phyloP scores from a whole-genome alignment of 768 basidiomycete species.

The Clathrus columnatus region DNA sequence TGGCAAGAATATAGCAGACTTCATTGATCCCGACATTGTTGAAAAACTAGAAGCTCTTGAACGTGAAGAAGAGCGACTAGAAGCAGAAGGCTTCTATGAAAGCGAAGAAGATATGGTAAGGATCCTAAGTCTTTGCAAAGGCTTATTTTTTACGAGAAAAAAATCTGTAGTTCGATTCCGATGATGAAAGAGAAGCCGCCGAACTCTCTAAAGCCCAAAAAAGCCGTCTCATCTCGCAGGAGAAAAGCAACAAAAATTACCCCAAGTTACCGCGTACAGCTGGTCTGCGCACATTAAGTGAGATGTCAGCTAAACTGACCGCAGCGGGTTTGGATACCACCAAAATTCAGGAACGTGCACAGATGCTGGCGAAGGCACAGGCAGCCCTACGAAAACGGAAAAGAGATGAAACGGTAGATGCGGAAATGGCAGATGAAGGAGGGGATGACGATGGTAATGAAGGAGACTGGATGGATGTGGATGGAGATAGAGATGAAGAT shows the following conservation, averaged over 20 bases:
- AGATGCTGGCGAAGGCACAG: conserved; percentile 65
- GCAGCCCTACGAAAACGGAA: conserved; percentile 60
- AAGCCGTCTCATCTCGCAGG: conserved; percentile 65
- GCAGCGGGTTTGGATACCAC: conserved; percentile 86
- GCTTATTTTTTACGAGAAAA: conserved; percentile 19
- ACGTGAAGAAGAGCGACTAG: conserved; percentile 89
- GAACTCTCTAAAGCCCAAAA: conserved; percentile 49
- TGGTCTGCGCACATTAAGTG: conserved; percentile 54
- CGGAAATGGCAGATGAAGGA: conserved; percentile 33
- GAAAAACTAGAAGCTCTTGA: conserved; percentile 97
- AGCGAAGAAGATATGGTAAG: conserved; percentile 78
- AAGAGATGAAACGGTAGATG: conserved; percentile 49
- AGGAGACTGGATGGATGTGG: conserved; percentile 36
- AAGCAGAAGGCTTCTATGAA: conserved; percentile 93
- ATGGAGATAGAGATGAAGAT: conserved; percentile 34
- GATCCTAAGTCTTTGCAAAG: conserved; percentile 8
- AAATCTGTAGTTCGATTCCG: conserved; percentile 24
- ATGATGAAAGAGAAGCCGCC: conserved; percentile 74
- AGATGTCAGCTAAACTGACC: conserved; percentile 75
- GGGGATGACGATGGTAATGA: conserved; percentile 28
- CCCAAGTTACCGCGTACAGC: conserved; percentile 61
- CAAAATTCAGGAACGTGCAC: conserved; percentile 81
- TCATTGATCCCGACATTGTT: conserved; percentile 94
- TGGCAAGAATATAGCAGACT: conserved; percentile 98
- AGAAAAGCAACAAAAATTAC: conserved; percentile 80